phyloP scores from a whole-genome alignment of 176 grass and related monocot genomes.

The Cenchrus americanus region DNA sequence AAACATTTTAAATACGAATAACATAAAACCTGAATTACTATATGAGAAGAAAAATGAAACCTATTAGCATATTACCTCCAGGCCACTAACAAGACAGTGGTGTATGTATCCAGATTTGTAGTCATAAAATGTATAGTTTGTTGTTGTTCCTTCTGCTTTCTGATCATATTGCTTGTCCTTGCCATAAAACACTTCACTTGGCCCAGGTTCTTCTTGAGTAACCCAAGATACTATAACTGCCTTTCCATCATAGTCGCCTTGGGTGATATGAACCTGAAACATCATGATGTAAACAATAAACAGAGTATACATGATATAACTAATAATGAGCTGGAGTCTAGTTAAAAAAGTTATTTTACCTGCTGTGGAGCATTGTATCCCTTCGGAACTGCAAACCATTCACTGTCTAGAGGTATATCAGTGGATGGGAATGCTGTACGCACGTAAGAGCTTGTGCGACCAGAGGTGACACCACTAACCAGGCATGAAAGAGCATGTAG shows the following conservation, averaged over 20 bases:
- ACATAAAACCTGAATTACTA: slow-evolving; percentile 15
- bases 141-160: slow-evolving; percentile 64
- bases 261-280: slow-evolving; percentile 89
- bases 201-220: slow-evolving; percentile 64
- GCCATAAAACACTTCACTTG: slow-evolving; percentile 75
- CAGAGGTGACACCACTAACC: slow-evolving; percentile 46
- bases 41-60: slow-evolving; percentile 14
- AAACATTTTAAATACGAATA: slow-evolving; percentile 28
- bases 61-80: slow-evolving; percentile 56
- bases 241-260: slow-evolving; percentile 97
- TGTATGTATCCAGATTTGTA: slow-evolving; percentile 98
- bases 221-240: slow-evolving; percentile 91
- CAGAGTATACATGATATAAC: background rate
- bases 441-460: slow-evolving; percentile 76
- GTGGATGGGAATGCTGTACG: slow-evolving; percentile 71
- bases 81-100: slow-evolving; percentile 82
- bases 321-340: slow-evolving; percentile 15
- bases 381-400: slow-evolving; percentile 72
- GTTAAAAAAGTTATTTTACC: slow-evolving; percentile 46
- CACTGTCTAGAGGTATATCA: slow-evolving; percentile 80
- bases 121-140: slow-evolving; percentile 86
- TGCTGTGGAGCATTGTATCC: slow-evolving; percentile 91
- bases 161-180: slow-evolving; percentile 66
- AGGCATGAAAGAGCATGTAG: slow-evolving; percentile 52
- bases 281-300: slow-evolving; percentile 13